Evolutionary conservation across 2,329 filamentous ascomycete species (phyloP).

Genomic region (Volutella citrinella): DNA sequence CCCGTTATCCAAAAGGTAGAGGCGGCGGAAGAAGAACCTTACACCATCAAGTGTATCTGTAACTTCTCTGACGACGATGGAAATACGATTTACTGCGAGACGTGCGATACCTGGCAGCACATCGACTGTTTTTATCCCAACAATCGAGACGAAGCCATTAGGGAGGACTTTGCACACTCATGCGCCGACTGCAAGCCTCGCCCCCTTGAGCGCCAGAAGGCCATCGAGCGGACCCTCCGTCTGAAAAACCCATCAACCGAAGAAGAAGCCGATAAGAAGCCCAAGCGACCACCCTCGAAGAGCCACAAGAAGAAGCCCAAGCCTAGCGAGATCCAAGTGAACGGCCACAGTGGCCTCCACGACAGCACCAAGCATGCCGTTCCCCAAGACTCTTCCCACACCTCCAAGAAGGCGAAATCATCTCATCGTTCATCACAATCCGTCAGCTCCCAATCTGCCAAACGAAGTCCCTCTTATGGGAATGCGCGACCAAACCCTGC

Average conservation of each 20-base stretch:
- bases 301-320: conserved; percentile 86
- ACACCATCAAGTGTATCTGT: conserved; percentile 98
- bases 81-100: conserved; percentile 94
- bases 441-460: conserved; percentile 63
- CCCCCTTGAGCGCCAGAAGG: conserved; percentile 68
- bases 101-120: conserved; percentile 97
- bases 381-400: conserved; percentile 48
- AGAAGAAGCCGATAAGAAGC: conserved; percentile 64
- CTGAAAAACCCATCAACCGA: conserved; percentile 42
- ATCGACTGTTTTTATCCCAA: conserved; percentile 90
- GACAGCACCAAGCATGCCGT: conserved; percentile 50
- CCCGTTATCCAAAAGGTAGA: conserved; percentile 45
- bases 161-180: conserved; percentile 73
- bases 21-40: conserved; percentile 69
- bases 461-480: conserved; percentile 62
- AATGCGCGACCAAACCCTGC: conserved; percentile 59
- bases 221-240: conserved; percentile 68
- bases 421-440: conserved; percentile 78
- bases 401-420: conserved; percentile 77
- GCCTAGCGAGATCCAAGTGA: conserved; percentile 63
- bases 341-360: conserved; percentile 60
- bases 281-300: conserved; percentile 73
- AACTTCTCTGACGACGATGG: conserved; percentile 92
- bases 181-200: conserved; percentile 87
- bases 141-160: conserved; percentile 68